Conservation (phyloP, 805 yeast genomes). For the Wickerhamiella cacticola region DNA sequence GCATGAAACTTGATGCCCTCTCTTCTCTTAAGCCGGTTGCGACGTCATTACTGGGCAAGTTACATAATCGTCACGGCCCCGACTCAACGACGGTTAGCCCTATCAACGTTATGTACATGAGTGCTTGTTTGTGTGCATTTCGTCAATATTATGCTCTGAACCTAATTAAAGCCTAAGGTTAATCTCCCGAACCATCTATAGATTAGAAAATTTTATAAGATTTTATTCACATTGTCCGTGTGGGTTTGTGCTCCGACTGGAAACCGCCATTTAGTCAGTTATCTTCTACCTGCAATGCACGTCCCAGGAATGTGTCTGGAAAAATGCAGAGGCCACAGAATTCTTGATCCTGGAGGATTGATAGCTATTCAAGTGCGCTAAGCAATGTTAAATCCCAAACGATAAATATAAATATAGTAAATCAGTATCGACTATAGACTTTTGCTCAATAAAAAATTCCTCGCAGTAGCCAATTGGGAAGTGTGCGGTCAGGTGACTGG, state of each 20-base stretch:
- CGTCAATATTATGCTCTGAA: too few relatives aligned
- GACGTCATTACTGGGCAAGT: not conserved
- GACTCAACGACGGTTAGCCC: slow-evolving; percentile 1
- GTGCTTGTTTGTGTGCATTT: too few relatives aligned
- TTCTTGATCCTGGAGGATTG: not conserved
- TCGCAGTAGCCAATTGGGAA: not conserved
- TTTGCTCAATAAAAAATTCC: not conserved
- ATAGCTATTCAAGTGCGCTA: not conserved
- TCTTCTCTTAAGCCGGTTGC: not conserved
- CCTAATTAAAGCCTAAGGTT: not conserved
- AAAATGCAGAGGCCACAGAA: not conserved
- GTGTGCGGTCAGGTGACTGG: slow-evolving; percentile 2
- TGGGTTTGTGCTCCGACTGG: not conserved
- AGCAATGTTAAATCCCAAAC: not conserved
- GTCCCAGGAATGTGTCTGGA: slow-evolving; percentile 7
- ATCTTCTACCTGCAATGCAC: slow-evolving; percentile 9
- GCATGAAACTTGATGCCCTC: not conserved
- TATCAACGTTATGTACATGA: too few relatives aligned
- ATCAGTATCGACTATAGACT: not conserved
- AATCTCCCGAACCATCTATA: not conserved
- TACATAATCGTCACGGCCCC: not conserved
- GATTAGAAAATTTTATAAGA: not conserved
- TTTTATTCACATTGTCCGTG: not conserved
- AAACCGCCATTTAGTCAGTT: not conserved
- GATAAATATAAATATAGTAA: not conserved